phyloP scores from a whole-genome alignment of 1,139 yeast species.

The Yamadazyma mexicana region DNA sequence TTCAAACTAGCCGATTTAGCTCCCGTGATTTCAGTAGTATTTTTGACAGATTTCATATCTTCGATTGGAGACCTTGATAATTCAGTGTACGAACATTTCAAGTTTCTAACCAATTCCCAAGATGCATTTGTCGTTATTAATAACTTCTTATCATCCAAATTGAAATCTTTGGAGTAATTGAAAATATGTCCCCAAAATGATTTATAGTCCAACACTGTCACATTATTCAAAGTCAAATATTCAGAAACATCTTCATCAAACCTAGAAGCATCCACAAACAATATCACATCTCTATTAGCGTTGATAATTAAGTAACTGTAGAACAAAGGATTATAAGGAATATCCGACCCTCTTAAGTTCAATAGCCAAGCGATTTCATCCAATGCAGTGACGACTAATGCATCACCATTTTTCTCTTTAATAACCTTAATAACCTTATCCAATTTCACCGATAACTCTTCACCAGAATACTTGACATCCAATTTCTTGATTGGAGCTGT shows the following conservation, averaged over 20 bases:
- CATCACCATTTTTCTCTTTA: constrained; percentile 39
- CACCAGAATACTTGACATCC: constrained; percentile 50
- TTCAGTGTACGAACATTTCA: constrained; percentile 41
- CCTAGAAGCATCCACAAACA: constrained; percentile 46
- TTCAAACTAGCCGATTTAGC: constrained; percentile 77
- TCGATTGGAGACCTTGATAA: constrained; percentile 63
- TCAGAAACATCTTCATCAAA: constrained; percentile 32
- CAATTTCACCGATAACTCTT: constrained; percentile 44
- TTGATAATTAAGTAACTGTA: constrained; percentile 69
- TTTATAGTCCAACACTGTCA: constrained; percentile 53
- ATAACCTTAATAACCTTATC: constrained; percentile 44
- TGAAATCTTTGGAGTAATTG: constrained; percentile 41
- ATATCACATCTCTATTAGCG: constrained; percentile 45
- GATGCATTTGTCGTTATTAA: constrained; percentile 68
- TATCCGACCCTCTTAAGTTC: constrained; percentile 77
- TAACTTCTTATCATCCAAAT: constrained; percentile 41
- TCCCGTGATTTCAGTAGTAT: constrained; percentile 69
- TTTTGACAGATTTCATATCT: constrained; percentile 76
- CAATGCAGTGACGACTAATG: constrained; percentile 61
- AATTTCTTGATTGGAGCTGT: constrained; percentile 46
- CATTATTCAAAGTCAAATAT: constrained; percentile 36
- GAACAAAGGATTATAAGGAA: constrained; percentile 89
- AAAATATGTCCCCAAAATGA: constrained; percentile 56
- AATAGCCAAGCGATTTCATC: constrained; percentile 95
- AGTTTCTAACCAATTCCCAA: constrained; percentile 74